A percentile compares a stretch with the other conserved stretches of the same genome.
phyloP scores from a whole-genome alignment of 352 stramenopile genomes.

The Thraustochytrium sp. region DNA sequence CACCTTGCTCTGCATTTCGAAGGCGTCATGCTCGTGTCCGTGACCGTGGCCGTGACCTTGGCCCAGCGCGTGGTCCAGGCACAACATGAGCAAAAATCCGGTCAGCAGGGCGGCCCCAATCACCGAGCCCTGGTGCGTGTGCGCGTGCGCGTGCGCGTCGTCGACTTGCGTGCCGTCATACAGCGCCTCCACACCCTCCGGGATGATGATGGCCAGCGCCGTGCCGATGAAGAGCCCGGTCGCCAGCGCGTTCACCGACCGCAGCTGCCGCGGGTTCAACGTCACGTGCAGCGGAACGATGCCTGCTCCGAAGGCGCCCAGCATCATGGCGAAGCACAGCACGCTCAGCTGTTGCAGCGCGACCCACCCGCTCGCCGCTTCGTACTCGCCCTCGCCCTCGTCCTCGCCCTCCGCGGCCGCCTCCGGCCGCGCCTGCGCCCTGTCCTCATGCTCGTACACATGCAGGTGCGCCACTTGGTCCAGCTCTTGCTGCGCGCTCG shows the following conservation, averaged over 20 bases:
- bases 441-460: background rate
- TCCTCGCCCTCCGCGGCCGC: background rate
- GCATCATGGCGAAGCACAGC: background rate
- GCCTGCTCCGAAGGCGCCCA: conserved; percentile 29
- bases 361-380: background rate
- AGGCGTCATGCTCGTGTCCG: background rate
- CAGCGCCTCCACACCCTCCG: conserved; percentile 27
- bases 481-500: too few relatives aligned
- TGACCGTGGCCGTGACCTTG: background rate
- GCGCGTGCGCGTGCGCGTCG: background rate
- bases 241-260: background rate
- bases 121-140: background rate
- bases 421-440: background rate
- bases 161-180: background rate
- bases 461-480: background rate
- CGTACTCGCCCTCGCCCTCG: too few relatives aligned
- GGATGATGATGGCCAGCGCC: conserved; percentile 34
- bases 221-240: conserved; percentile 31
- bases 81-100: conserved; percentile 41
- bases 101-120: conserved; percentile 24
- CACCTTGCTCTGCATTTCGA: background rate
- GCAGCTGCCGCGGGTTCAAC: conserved; percentile 2
- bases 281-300: conserved; percentile 18
- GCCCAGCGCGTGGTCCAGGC: background rate
- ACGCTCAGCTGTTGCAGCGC: background rate